These are phyloP conservation scores for Coniochaeta ligniaria DNA, from an alignment of 2,329 filamentous ascomycete species.

Conservation along the genomic window DNA sequence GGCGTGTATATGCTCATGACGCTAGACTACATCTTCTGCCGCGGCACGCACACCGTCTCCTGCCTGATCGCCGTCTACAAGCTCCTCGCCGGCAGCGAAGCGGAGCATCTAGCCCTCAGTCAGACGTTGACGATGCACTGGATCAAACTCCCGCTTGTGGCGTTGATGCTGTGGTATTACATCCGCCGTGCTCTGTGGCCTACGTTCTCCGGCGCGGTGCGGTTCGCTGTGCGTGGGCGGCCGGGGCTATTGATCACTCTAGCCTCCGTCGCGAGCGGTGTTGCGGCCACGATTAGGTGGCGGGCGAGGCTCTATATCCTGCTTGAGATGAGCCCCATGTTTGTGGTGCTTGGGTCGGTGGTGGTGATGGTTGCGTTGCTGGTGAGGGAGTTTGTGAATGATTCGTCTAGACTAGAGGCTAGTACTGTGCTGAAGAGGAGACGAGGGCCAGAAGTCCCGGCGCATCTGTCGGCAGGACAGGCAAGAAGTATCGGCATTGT, in stretches of 20 bases:
- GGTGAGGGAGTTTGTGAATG: conserved; percentile 7
- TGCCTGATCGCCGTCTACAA: conserved; percentile 17
- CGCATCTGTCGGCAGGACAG: no score
- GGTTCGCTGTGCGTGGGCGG: conserved; percentile 7
- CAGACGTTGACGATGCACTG: conserved; percentile 6
- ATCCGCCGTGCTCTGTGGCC: conserved; percentile 8
- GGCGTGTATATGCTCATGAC: conserved; percentile 18
- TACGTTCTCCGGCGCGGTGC: conserved; percentile 3
- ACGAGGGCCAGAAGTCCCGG: no score
- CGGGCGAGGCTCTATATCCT: conserved; percentile 29
- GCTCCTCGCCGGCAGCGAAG: conserved; percentile 9
- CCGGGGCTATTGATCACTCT: conserved; percentile 13
- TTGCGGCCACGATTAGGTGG: conserved; percentile 19
- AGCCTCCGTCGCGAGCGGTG: conserved; percentile 1
- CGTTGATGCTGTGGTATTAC: conserved; percentile 8
- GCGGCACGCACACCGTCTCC: conserved; percentile 18
- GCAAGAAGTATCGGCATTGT: no score
- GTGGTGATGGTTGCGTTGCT: conserved; percentile 6
- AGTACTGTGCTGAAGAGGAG: not conserved
- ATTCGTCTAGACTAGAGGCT: not conserved
- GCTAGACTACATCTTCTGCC: conserved; percentile 21
- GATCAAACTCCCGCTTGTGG: conserved; percentile 6
- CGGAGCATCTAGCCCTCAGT: conserved; percentile 6
- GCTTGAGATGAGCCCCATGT: conserved; percentile 28
- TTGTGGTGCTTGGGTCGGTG: conserved; percentile 17